Conservation (phyloP, 2,329 filamentous ascomycete genomes). For the Cladosporium sp. region DNA sequence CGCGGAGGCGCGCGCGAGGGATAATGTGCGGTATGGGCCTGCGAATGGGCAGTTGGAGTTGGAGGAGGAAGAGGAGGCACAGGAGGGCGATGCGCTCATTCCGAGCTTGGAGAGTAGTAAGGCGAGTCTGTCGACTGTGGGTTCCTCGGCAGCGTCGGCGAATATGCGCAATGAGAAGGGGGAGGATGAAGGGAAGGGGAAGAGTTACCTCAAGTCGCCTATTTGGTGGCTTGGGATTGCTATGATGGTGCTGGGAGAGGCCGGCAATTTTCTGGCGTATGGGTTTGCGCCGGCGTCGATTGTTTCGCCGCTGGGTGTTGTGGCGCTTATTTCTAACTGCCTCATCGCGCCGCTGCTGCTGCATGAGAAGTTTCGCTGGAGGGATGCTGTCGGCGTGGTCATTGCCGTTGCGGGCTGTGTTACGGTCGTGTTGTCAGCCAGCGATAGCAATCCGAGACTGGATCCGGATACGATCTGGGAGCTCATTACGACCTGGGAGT, state of each 20-base stretch:
- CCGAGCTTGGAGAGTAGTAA: slow-evolving; percentile 47
- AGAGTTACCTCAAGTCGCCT: slow-evolving; percentile 80
- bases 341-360: slow-evolving; percentile 93
- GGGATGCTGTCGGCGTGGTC: slow-evolving; percentile 84
- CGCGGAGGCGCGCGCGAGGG: slow-evolving; percentile 29
- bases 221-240: slow-evolving; percentile 97
- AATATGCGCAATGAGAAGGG: slow-evolving; percentile 31
- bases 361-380: slow-evolving; percentile 79
- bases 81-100: slow-evolving; percentile 52
- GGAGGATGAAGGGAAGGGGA: slow-evolving; percentile 44
- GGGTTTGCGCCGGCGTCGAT: slow-evolving; percentile 97
- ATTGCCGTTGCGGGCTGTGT: slow-evolving; percentile 85
- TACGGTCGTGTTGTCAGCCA: slow-evolving; percentile 87
- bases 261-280: slow-evolving; percentile 95
- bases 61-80: slow-evolving; percentile 26
- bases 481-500: slow-evolving; percentile 81
- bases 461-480: slow-evolving; percentile 87
- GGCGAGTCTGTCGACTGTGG: slow-evolving; percentile 33
- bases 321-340: slow-evolving; percentile 93
- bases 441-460: slow-evolving; percentile 82
- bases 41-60: slow-evolving; percentile 29
- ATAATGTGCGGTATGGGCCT: slow-evolving; percentile 19
- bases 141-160: slow-evolving; percentile 3
- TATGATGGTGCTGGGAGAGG: slow-evolving; percentile 88
- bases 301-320: slow-evolving; percentile 93